Base-by-base conservation (phyloP, 371 early-diverging fungal genomes). In the Dipsacomyces acuminosporus region DNA sequence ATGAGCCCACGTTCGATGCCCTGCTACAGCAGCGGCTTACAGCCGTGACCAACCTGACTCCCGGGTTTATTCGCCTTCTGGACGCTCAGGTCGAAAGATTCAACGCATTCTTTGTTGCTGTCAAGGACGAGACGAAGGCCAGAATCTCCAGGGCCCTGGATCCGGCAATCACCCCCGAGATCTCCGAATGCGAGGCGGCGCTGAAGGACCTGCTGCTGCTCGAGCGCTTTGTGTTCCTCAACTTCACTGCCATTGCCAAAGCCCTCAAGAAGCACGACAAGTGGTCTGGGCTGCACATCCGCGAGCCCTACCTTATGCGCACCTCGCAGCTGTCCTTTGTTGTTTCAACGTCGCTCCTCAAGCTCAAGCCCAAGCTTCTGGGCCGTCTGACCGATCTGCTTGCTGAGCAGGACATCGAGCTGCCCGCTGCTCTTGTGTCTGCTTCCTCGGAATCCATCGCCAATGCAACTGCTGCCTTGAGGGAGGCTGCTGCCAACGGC, bases 241-340 rank as follows among this genome's bases (percentile, higher is more conserved):
- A 91, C 72, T 82, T 83, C 36, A 85, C 83, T 5, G 88, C 88
- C 4, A 81, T 89, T 61, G 79, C 80, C 44, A 90, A 90, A 70
- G 88, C 89, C 11, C 67, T 90, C 19, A 90, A 90, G 70, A 89
- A 90, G 59, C 89, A 89, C 45, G 90, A 90, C 67, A 90, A 90
- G 63, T 82, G 84, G 38, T 86, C 89, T 21, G 84, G 83, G 5
- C 49, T 88, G 24, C 67, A 78, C 20, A 66, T 89, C 30, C 78
- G 84, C 18, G 86, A 87, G 51, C 77, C 89, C 3, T 89, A 89
- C 38, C 66, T 89, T 45, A 80, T 79, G 70, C 84, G 85, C 15
- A 78, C 85, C 19, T 75, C 83, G 48, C 71, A 66, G n/a, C 56
- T 81, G 26, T 76, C 85, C 0, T 75, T 87, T 60, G 84, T 83